phyloP scores from a whole-genome alignment of 306 rosid genomes.

The Malus sylvestris region DNA sequence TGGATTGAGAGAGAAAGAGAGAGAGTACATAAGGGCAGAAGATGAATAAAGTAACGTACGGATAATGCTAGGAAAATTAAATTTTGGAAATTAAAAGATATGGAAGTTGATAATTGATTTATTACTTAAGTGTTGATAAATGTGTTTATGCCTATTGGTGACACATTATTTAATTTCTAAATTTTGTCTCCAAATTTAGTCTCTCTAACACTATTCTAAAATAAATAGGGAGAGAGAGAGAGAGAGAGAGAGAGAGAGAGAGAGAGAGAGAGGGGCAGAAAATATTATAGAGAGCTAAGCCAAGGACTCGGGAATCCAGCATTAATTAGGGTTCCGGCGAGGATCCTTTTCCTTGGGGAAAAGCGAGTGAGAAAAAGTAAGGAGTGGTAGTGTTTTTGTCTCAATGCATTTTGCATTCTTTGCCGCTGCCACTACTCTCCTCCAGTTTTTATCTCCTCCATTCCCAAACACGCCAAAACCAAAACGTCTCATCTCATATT shows the following conservation, averaged over 20 bases:
- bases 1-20: conserved; percentile 14
- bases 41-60: neutral
- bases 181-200: too few species aligned
- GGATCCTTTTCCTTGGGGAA: neutral
- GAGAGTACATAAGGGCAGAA: conserved; percentile 25
- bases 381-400: conserved; percentile 15
- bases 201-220: too few species aligned
- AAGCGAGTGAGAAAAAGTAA: neutral
- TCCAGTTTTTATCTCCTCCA: conserved; percentile 61
- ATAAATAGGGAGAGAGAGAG: neutral
- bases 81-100: too few species aligned
- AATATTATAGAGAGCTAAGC: neutral
- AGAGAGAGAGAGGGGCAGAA: neutral
- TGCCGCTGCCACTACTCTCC: conserved; percentile 25
- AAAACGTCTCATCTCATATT: neutral
- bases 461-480: conserved; percentile 44
- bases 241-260: neutral
- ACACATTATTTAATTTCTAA: too few species aligned
- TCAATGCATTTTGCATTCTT: conserved; percentile 40
- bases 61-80: too few species aligned
- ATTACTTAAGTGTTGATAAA: too few species aligned
- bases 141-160: accelerated
- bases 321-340: neutral
- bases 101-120: too few species aligned
- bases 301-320: neutral